phyloP scores from a whole-genome alignment of 345 rosid species.

The Kernera saxatilis region DNA sequence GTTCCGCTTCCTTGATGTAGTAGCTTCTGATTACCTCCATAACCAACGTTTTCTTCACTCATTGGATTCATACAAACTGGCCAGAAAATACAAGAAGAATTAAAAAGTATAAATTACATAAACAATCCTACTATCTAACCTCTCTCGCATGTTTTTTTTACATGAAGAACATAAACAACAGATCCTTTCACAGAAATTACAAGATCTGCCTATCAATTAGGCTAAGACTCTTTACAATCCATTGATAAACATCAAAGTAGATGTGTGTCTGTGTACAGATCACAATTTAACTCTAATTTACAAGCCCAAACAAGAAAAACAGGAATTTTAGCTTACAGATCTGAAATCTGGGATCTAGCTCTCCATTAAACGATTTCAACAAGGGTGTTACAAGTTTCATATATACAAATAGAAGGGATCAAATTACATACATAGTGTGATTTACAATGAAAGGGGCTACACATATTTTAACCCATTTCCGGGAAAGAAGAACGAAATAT shows the following conservation, averaged over 20 bases:
- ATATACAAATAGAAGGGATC: slow-evolving; percentile 6
- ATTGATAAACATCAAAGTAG: slow-evolving; percentile 5
- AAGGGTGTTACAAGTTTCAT: slow-evolving; percentile 11
- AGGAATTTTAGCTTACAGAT: slow-evolving; percentile 14
- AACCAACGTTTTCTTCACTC: slow-evolving; percentile 59
- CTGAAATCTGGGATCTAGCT: slow-evolving; percentile 28
- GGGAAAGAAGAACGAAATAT: background rate
- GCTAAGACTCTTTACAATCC: slow-evolving; percentile 17
- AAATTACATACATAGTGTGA: slow-evolving; percentile 6
- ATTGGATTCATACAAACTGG: slow-evolving; percentile 40
- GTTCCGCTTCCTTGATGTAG: slow-evolving; percentile 70
- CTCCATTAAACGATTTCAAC: background rate
- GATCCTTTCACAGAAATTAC: slow-evolving; percentile 15
- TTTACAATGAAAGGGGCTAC: slow-evolving; percentile 20
- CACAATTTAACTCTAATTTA: background rate
- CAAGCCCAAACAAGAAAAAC: background rate
- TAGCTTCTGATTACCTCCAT: slow-evolving; percentile 53
- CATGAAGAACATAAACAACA: background rate
- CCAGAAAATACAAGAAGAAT: slow-evolving; percentile 26
- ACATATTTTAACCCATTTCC: background rate
- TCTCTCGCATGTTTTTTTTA: background rate
- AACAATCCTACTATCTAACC: background rate
- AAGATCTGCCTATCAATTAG: slow-evolving; percentile 1
- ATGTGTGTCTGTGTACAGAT: background rate
- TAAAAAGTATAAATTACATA: background rate